Base-by-base conservation (phyloP, 140 eudicot genomes). In the Stevia rebaudiana region DNA sequence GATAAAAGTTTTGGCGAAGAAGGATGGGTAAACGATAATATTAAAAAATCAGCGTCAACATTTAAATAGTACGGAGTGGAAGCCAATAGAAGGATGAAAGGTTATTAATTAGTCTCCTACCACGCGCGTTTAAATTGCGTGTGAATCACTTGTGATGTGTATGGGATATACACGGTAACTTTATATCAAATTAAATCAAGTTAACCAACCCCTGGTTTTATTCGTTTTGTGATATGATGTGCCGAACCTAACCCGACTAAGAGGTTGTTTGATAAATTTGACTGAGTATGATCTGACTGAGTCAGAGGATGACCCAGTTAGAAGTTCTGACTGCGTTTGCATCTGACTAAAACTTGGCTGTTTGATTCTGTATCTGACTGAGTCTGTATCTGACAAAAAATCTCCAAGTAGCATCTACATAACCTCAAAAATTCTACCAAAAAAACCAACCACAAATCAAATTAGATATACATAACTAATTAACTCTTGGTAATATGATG, bases 1-100 rank as follows among this genome's bases (percentile, higher is more conserved):
- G 13, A 22, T 58, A 65, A 59, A 74, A 60, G 68, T 12, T 61
- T 61, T 71, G 76, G 63, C 6, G 69, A 71, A 33, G 70, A 55
- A 54, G 54, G 70, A 74, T 55, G 49, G 70, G 79, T 67, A 47
- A 67, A 67, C 65, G 79, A 74, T 67, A 59, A 67, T 67, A 74
- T 59, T 67, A 49, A 67, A 74, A 58, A 74, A 67, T 67, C 48
- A 40, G 63, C 40, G 70, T 74, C 70, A 68, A 67, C 65, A 58
- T 59, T 39, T 59, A 41, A 74, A 74, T 67, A 74, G 79, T 67
- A 67, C 70, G 79, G 64, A 74, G 39, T 35, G 35, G 74, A 70
- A 70, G 50, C 59, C 50, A 56, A 56, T 23, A 25, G 79, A 65
- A 15, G 43, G 54, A 37, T 3, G 74, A 47, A 17, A 48, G 17